Base-by-base conservation (phyloP, 495 filamentous ascomycete species). In the Talaromyces stipitatus region DNA sequence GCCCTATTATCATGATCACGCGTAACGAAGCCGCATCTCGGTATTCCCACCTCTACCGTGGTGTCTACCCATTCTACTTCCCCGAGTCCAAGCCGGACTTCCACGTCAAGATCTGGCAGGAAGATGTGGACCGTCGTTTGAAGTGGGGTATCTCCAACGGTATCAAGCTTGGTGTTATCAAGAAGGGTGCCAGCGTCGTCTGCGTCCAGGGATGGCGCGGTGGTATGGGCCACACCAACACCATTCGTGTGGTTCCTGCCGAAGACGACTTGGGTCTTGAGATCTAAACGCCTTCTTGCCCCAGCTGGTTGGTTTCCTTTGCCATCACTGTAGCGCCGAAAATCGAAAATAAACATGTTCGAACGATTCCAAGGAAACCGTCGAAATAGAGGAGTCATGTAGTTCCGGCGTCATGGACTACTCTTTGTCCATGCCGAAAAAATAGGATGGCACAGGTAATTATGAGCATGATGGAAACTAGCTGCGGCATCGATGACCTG, bases 131-230 rank as follows among this genome's bases (percentile, higher is more conserved):
- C 77, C 82, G 86, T 66, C 89, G 94, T 65, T 88, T 97, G 62
- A 94, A 89, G 78, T 98, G 92, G 92, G 95, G 88, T 71, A 87
- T 97, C 69, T 69, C 72, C 65, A 82, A 89, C 66, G 94, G 90
- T 61, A 85, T 95, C 62, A 83, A 85, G 67, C 84, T 98, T 56
- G 87, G 88, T 56, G 82, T 97, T 57, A 78, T 98, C 64, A 80
- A 78, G 65, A 82, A 88, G 71, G 91, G 86, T 56, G 91, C 95
- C 67, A 84, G 83, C 60, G 88, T 97, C 33, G 85, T 97, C 59
- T 95, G 95, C 65, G 92, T 98, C 23, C 94, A 98, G 73, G 94
- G 95, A 70, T 98, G 94, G 94, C 83, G 90, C 68, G 94, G 94
- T 63, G 95, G 94, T 55, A 89, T 91, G 85, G 94, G 94, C 60